Evolutionary conservation across 306 rosid species (phyloP).

Genomic region (Lathyrus tuberosus): DNA sequence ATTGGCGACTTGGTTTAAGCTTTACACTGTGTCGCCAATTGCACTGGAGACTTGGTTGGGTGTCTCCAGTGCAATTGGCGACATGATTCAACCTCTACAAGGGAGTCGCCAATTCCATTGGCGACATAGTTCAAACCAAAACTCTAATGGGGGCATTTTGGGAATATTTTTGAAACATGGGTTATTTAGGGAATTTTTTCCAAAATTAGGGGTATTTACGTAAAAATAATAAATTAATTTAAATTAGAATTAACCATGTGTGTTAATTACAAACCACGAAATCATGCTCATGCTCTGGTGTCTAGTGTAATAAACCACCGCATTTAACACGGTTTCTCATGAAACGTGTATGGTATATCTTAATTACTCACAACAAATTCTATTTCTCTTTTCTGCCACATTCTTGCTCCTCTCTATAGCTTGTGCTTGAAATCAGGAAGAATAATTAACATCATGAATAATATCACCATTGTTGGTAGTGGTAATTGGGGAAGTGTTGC

Average conservation of each 20-base stretch:
- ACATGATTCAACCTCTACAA: too few species aligned
- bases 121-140: too few species aligned
- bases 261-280: slow-evolving; percentile 22
- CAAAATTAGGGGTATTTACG: too few species aligned
- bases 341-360: slow-evolving; percentile 68
- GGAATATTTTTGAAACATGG: too few species aligned
- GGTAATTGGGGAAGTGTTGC: slow-evolving; percentile 99
- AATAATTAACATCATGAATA: slow-evolving; percentile 27
- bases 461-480: slow-evolving; percentile 84
- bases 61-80: too few species aligned
- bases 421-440: slow-evolving; percentile 2
- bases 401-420: not conserved
- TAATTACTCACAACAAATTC: slow-evolving; percentile 15
- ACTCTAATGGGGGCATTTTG: too few species aligned
- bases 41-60: too few species aligned
- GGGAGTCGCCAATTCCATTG: too few species aligned
- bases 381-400: not conserved
- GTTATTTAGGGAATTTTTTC: too few species aligned
- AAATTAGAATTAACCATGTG: not conserved
- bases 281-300: not conserved
- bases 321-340: slow-evolving; percentile 53
- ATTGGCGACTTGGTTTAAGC: too few species aligned
- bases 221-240: too few species aligned
- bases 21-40: too few species aligned
- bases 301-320: slow-evolving; percentile 57